Conservation (phyloP, 352 stramenopile species). For the Pythium dissimile region DNA sequence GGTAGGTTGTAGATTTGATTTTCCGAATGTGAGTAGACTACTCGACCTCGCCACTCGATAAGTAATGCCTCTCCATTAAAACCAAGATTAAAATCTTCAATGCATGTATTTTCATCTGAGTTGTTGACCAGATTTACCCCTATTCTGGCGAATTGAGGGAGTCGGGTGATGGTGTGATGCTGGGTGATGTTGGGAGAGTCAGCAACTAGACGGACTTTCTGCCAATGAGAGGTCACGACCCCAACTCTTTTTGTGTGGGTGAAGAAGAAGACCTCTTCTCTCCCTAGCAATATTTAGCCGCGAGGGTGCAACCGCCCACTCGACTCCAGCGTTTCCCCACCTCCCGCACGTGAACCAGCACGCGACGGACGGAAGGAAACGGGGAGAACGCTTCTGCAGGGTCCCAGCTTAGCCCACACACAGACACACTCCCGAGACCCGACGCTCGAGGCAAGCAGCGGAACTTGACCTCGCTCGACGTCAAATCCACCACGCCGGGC, state of each 20-base stretch:
- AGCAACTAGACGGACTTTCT: slow-evolving; percentile 7
- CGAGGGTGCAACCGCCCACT: slow-evolving; percentile 11
- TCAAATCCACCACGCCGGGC: too few relatives aligned
- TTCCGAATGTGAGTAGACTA: background rate
- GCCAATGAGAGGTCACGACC: slow-evolving; percentile 5
- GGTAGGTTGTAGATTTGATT: too few relatives aligned
- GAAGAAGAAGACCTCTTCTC: background rate
- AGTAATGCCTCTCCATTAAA: too few relatives aligned
- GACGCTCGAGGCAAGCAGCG: slow-evolving; percentile 1
- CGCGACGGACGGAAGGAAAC: background rate
- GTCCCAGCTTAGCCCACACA: background rate
- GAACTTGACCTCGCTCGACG: slow-evolving; percentile 9
- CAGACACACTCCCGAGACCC: background rate
- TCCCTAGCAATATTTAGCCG: slow-evolving; percentile 5
- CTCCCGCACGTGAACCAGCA: too few relatives aligned
- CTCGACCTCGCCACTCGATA: too few relatives aligned
- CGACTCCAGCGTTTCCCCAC: background rate
- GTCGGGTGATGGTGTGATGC: slow-evolving; percentile 9
- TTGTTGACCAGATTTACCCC: background rate
- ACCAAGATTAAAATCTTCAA: too few relatives aligned
- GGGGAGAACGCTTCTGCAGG: background rate
- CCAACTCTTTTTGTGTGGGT: background rate
- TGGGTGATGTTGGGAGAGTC: slow-evolving; percentile 10
- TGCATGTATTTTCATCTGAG: too few relatives aligned
- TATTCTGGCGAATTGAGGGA: background rate